phyloP scores from a whole-genome alignment of 305 asterid species.

The Plantago rigida region DNA sequence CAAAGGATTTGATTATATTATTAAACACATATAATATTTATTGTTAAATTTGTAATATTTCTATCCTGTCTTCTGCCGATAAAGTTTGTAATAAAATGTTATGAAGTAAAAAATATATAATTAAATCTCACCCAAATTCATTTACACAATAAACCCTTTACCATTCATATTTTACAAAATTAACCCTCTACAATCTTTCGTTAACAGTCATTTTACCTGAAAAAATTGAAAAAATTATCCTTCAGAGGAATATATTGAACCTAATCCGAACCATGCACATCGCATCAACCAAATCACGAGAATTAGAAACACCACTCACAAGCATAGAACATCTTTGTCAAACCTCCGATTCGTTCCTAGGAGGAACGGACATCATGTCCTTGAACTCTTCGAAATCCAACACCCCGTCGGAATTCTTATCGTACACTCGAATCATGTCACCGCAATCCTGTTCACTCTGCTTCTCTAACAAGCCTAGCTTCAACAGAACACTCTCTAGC shows the following conservation, averaged over 20 bases:
- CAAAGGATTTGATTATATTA: no score
- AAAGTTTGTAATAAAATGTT: no score
- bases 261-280: background rate
- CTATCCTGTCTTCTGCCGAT: no score
- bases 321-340: background rate
- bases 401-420: constrained; percentile 45
- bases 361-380: constrained; percentile 46
- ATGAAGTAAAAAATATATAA: no score
- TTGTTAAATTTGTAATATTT: no score
- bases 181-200: background rate
- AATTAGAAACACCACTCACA: background rate
- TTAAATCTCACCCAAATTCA: no score
- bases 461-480: constrained; percentile 45
- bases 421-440: constrained; percentile 45
- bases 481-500: constrained; percentile 39
- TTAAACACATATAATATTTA: no score
- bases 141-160: no score
- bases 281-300: background rate
- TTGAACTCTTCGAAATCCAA: constrained; percentile 59
- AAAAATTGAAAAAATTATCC: no score
- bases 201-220: no score
- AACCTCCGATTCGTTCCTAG: constrained; percentile 9
- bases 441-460: constrained; percentile 32
- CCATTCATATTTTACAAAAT: no score
- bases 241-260: no score